Evolutionary conservation across 345 rosid species (phyloP), one percentile per base, ranked within the genome.

Genomic region (Rhodamnia rubescens): DNA sequence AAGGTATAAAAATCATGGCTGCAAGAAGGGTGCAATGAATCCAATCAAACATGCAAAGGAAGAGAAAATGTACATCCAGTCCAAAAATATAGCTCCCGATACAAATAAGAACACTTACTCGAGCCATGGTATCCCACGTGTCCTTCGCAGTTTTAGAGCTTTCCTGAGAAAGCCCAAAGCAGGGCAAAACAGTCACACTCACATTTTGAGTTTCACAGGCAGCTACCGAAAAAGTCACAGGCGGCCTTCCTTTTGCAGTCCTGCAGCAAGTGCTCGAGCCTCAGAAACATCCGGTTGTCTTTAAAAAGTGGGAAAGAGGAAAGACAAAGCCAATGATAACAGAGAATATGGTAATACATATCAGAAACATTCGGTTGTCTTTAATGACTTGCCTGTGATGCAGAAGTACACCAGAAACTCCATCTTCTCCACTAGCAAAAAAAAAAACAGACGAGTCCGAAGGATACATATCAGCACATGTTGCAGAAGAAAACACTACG

Each of bases 371-470:
- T 50, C 14, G 52, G 52, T 50, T 50, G 52, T 50, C 52, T 50
- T 93, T 91, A 91, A 91, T 94, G 88, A 97, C 99, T 95, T 95
- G 96, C 99, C 95, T 97, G 98, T 97, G 99, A 95, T 95, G 98
- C 90, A 97, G 96, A 90, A 97, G 98, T 84, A 95, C 98, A 78
- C 98, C 99, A 32, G 98, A 93, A 90, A 97, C 96, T 87, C 99
- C 99, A 90, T 95, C 98, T 85, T 95, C 93, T 84, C 96, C 98
- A 87, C 99, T 97, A 88, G 88, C 83, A 89, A 57, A 49, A 57
- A 49, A 32, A 36, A 24, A 74, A n/a, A n/a, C n/a, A n/a, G 75
- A 64, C 5, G 22, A 69, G 80, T 36, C 80, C 80, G 36, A 8
- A 36, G 47, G 40, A 40, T 69, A 36, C 47, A 18, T 32, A 69